Percentiles rank a stretch among this genome's conserved stretches.
phyloP scores from a whole-genome alignment of 345 rosid species.

The Eucalyptus melliodora region DNA sequence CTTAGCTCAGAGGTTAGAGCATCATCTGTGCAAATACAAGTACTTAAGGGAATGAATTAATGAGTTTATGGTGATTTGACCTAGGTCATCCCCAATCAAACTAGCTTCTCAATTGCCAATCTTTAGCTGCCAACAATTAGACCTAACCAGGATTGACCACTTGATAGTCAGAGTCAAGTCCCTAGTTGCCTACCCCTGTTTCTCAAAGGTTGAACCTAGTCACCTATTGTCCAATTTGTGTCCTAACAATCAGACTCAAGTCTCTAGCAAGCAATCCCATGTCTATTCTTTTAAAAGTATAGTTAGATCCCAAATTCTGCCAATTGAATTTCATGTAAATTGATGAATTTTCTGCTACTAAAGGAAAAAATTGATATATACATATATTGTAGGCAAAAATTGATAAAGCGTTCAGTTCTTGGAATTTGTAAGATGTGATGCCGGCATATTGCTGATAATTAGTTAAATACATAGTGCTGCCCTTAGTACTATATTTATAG shows the following conservation, averaged over 20 bases:
- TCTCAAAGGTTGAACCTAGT: neutral
- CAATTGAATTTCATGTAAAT: neutral
- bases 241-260: neutral
- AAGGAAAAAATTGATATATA: too few relatives aligned
- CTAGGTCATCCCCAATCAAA: neutral
- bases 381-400: neutral
- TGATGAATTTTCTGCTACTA: neutral
- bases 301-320: neutral
- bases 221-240: fast-evolving
- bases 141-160: neutral
- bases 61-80: neutral
- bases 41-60: neutral
- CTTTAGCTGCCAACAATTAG: neutral
- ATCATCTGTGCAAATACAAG: neutral
- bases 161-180: neutral
- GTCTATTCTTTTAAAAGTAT: too few relatives aligned
- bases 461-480: neutral
- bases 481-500: neutral
- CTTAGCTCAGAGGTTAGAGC: neutral
- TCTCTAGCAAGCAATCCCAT: neutral
- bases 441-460: neutral
- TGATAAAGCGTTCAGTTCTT: neutral
- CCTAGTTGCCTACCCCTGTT: fast-evolving
- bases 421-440: neutral
- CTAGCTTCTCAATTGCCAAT: neutral